These are phyloP conservation scores for Mycena vulgaris DNA, from an alignment of 768 basidiomycete species.

Conservation along the genomic window DNA sequence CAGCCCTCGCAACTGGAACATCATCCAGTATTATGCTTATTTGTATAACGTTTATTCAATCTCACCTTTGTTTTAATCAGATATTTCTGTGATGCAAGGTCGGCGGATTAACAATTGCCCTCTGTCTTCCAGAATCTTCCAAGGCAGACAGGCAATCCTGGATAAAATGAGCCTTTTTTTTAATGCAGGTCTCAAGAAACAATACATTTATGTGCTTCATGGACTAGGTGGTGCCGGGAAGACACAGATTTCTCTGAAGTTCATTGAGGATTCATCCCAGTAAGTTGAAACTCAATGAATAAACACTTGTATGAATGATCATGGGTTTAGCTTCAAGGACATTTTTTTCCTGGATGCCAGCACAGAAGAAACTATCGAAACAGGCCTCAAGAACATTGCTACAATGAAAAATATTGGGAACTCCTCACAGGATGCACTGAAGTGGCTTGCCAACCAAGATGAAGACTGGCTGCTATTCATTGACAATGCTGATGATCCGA, in stretches of 20 bases:
- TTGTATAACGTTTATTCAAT: slow-evolving; percentile 11
- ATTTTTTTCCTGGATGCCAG: slow-evolving; percentile 23
- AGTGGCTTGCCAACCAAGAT: background rate
- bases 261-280: no score
- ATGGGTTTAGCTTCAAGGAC: slow-evolving; percentile 20
- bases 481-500: slow-evolving; percentile 27
- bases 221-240: no score
- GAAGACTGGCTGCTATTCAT: slow-evolving; percentile 21
- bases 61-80: slow-evolving; percentile 14
- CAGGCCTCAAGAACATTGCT: slow-evolving; percentile 27
- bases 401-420: background rate
- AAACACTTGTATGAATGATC: slow-evolving; percentile 2
- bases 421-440: slow-evolving; percentile 3
- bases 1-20: slow-evolving; percentile 7
- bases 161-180: slow-evolving; percentile 10
- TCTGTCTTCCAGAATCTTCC: slow-evolving; percentile 6
- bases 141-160: background rate
- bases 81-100: background rate
- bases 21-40: slow-evolving; percentile 10
- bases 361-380: slow-evolving; percentile 11
- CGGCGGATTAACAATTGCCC: slow-evolving; percentile 16
- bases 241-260: no score
- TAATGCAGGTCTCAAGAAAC: slow-evolving; percentile 24
- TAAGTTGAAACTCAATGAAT: background rate
- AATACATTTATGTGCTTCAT: slow-evolving; percentile 21